Percentiles rank a stretch among this genome's conserved stretches.
phyloP scores from a whole-genome alignment of 768 basidiomycete genomes.

The Crassisporium funariophilum region DNA sequence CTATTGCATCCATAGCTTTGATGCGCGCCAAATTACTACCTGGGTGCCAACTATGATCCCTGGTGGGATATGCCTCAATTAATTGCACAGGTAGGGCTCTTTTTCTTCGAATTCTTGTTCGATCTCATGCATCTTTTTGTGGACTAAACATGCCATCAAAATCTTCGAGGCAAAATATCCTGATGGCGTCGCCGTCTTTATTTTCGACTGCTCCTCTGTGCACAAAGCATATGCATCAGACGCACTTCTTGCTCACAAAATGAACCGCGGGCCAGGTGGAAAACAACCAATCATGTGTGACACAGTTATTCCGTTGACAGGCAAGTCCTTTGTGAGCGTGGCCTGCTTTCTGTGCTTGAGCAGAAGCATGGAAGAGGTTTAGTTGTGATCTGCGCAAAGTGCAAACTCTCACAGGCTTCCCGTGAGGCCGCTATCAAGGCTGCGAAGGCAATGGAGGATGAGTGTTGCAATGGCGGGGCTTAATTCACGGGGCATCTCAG shows the following conservation, averaged over 20 bases:
- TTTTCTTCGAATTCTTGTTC: too few species aligned
- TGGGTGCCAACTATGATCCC: slow-evolving; percentile 30
- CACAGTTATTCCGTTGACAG: background rate
- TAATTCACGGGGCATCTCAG: too few species aligned
- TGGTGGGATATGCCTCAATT: slow-evolving; percentile 38
- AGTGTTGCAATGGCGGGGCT: too few species aligned
- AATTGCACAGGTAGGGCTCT: slow-evolving; percentile 9
- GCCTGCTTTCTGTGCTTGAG: too few species aligned
- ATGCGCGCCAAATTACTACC: slow-evolving; percentile 28
- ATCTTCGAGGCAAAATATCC: slow-evolving; percentile 34
- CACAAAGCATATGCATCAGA: slow-evolving; percentile 31
- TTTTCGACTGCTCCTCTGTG: slow-evolving; percentile 38
- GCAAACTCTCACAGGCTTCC: background rate
- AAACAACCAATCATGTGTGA: background rate
- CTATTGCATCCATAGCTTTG: background rate
- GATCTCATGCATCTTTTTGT: too few species aligned
- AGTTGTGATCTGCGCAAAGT: background rate
- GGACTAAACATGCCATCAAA: slow-evolving; percentile 28
- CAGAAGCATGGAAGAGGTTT: too few species aligned
- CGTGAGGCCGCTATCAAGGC: background rate
- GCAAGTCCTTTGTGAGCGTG: slow-evolving; percentile 1
- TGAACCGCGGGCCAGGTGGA: slow-evolving; percentile 6
- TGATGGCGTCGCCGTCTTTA: slow-evolving; percentile 24
- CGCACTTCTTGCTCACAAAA: slow-evolving; percentile 23
- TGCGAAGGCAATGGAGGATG: background rate